These are phyloP conservation scores for Piper longum DNA, from an alignment of 164 flowering plant genomes.

Conservation along the genomic window DNA sequence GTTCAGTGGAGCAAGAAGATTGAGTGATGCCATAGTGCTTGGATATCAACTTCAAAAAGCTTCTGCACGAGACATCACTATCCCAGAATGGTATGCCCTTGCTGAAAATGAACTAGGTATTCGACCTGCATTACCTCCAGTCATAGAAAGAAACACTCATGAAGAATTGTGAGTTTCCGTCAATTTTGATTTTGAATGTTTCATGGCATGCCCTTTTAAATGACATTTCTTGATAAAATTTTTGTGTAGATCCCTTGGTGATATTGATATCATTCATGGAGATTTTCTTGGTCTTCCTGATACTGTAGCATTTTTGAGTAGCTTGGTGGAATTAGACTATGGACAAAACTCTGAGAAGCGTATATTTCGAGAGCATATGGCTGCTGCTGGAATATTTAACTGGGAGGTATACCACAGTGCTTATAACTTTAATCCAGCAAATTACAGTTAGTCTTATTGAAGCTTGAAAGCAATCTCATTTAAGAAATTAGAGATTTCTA, in stretches of 20 bases:
- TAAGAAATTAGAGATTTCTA: too few relatives aligned
- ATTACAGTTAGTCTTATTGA: neutral
- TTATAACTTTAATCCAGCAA: neutral
- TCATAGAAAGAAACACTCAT: conserved; percentile 21
- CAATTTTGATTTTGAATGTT: neutral
- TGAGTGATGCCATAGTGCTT: conserved; percentile 94
- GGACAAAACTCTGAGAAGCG: conserved; percentile 50
- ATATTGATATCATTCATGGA: conserved; percentile 90
- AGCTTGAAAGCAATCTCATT: neutral
- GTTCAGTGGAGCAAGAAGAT: conserved; percentile 95
- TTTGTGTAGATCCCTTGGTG: conserved; percentile 33
- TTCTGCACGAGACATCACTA: conserved; percentile 72
- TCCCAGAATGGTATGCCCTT: conserved; percentile 90
- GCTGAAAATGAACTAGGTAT: conserved; percentile 75
- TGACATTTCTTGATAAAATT: neutral
- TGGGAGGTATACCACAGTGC: conserved; percentile 59
- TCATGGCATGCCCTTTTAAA: neutral
- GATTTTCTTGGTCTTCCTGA: conserved; percentile 73
- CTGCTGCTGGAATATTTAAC: conserved; percentile 81
- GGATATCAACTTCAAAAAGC: conserved; percentile 90
- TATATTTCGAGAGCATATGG: conserved; percentile 53
- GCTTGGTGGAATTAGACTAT: conserved; percentile 48
- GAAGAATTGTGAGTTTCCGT: conserved; percentile 34
- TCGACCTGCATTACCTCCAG: conserved; percentile 35
- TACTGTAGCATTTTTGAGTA: conserved; percentile 64